Evolutionary conservation across 768 basidiomycete species (phyloP), one percentile per base, ranked within the genome.

Genomic region (Russula dissimulans): DNA sequence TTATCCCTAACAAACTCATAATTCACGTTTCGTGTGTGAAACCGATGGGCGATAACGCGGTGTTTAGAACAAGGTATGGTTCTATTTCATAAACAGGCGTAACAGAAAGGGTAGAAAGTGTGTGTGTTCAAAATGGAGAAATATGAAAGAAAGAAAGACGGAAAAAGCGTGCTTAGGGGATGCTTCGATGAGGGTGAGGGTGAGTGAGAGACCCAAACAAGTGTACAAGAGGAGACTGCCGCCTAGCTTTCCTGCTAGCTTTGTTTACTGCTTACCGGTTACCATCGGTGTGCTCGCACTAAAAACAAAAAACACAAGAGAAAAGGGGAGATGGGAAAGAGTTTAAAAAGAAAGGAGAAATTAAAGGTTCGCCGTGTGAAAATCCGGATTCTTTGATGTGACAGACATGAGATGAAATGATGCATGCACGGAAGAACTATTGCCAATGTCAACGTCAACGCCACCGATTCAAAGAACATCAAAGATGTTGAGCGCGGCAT

Each of bases 401-500:
- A 43, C 18, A 14, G 34, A 36, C 34, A 26, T 26, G 34, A 36
- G 10, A 26, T 26, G 34, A 36, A 36, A 36, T 36, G 34, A 36
- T 36, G 34, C 34, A 26, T 26, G 22, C 22, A 26, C 22, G 22
- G 22, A 26, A 26, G 22, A 26, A 26, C 22, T 26, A 26, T 26
- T 26, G 34, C 34, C 34, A 36, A 5, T 10, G 34, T 10, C 34
- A 10, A 36, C 39, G 2, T 5, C 41, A 26, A 45, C 17, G 29
- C 54, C 5, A 8, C 1, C 5, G 10, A 2, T 44, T 41, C 39
- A 69, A 3, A 71, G 54, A 41, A 66, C 32, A 18, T 69, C 69
- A 7, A 62, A 57, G 41, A 62, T 62, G 46, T 71, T 69, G 34
- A 70, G 66, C 36, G 65, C 48, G 22, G 67, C 56, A 38, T 70